These are phyloP conservation scores for Globisporangium acanthophoron DNA, from an alignment of 352 stramenopile genomes.

Conservation along the genomic window DNA sequence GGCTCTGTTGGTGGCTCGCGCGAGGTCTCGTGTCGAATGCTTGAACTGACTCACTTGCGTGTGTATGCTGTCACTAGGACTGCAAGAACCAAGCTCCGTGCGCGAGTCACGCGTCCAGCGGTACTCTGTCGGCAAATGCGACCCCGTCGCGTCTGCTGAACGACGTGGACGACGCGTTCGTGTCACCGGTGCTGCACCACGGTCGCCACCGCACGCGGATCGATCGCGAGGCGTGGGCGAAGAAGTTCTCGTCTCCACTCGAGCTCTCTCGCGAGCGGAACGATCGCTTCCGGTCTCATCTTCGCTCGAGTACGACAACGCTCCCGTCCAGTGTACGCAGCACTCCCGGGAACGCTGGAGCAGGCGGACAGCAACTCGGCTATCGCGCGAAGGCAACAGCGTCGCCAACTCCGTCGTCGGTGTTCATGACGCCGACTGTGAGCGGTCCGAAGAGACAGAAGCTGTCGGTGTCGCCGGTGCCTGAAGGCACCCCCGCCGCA, in stretches of 20 bases:
- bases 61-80: conserved; percentile 27
- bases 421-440: conserved; percentile 11
- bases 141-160: conserved; percentile 18
- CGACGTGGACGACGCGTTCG: conserved; percentile 50
- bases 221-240: conserved; percentile 59
- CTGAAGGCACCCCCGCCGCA: conserved; percentile 12
- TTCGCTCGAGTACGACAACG: conserved; percentile 23
- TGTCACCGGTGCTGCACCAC: conserved; percentile 50
- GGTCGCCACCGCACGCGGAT: conserved; percentile 57
- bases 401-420: neutral
- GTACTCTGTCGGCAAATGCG: conserved; percentile 14
- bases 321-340: neutral
- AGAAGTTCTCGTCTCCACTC: conserved; percentile 66
- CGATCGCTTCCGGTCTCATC: conserved; percentile 41
- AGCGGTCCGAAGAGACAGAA: conserved; percentile 11
- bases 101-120: conserved; percentile 26
- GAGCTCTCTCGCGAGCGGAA: conserved; percentile 50
- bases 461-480: conserved; percentile 22
- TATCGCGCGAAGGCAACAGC: conserved; percentile 16
- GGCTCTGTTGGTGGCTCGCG: neutral
- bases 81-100: conserved; percentile 75
- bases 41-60: neutral
- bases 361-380: conserved; percentile 5
- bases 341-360: neutral
- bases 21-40: neutral